Conservation (phyloP, 164 flowering plant species). For the Stephania japonica region DNA sequence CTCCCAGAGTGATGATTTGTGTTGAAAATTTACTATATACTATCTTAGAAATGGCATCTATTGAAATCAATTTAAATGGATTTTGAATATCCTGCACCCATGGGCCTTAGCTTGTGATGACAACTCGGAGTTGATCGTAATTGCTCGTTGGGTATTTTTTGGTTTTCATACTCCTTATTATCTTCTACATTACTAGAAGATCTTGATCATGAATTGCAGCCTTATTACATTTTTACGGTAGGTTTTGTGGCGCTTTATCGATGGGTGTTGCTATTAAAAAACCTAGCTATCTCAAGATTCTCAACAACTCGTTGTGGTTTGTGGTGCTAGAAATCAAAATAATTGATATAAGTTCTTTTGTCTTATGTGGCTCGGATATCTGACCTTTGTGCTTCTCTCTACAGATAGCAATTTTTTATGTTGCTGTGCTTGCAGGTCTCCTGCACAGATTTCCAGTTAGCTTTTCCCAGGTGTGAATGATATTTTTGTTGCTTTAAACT, state of each 20-base stretch:
- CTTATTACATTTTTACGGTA: background rate
- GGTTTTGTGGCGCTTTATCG: background rate
- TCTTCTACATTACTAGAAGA: background rate
- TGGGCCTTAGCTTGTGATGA: background rate
- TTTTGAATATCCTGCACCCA: background rate
- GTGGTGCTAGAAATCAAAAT: background rate
- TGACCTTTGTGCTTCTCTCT: constrained; percentile 17
- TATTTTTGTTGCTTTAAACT: background rate
- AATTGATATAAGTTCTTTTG: background rate
- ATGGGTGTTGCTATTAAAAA: background rate
- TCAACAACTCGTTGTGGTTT: background rate
- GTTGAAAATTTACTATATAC: background rate
- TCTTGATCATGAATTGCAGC: background rate
- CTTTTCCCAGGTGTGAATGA: constrained; percentile 72
- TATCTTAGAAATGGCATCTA: background rate
- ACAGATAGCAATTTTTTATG: constrained; percentile 88
- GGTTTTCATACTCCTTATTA: background rate
- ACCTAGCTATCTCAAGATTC: background rate
- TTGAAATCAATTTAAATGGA: background rate
- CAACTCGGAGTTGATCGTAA: background rate
- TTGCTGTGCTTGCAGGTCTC: constrained; percentile 81
- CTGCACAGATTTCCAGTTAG: constrained; percentile 75
- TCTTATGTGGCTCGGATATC: constrained; percentile 1
- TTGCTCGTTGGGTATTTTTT: too few species aligned
- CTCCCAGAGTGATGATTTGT: background rate